Percentiles rank a stretch among this genome's conserved stretches.
Evolutionary conservation across 1,284 basidiomycete species (phyloP).

Genomic region (Cerrena zonata): DNA sequence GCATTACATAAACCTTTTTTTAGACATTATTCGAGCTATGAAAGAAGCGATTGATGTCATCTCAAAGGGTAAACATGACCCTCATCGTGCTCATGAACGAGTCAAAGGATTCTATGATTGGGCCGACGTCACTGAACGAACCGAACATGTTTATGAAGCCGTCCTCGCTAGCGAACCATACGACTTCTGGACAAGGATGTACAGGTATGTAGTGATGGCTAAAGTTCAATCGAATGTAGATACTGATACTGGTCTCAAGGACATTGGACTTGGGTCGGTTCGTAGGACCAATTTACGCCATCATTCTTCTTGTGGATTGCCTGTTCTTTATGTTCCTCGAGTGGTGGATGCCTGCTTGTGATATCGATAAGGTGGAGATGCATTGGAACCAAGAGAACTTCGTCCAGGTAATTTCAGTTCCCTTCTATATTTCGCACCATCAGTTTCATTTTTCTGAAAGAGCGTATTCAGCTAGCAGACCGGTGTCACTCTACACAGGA

Average conservation of each 20-base stretch:
- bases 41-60: conserved; percentile 76
- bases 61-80: conserved; percentile 67
- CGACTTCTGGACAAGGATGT: conserved; percentile 67
- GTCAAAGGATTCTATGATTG: conserved; percentile 86
- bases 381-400: conserved; percentile 30
- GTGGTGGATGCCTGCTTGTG: conserved; percentile 66
- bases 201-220: conserved; percentile 41
- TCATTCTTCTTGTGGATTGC: conserved; percentile 76
- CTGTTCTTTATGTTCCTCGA: conserved; percentile 74
- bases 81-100: conserved; percentile 69
- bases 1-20: too few relatives aligned
- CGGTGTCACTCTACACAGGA: too few relatives aligned
- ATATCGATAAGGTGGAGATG: conserved; percentile 60
- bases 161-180: conserved; percentile 57
- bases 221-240: not conserved
- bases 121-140: conserved; percentile 73
- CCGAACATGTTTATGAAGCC: conserved; percentile 76
- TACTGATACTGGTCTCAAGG: conserved; percentile 30
- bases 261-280: conserved; percentile 68
- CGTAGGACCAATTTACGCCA: conserved; percentile 72
- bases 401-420: not conserved
- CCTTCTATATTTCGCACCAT: too few relatives aligned
- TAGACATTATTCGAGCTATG: conserved; percentile 83
- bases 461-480: too few relatives aligned
- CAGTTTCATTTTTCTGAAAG: too few relatives aligned